Evolutionary conservation across 306 rosid species (phyloP).

Genomic region (Citrullus amarus): DNA sequence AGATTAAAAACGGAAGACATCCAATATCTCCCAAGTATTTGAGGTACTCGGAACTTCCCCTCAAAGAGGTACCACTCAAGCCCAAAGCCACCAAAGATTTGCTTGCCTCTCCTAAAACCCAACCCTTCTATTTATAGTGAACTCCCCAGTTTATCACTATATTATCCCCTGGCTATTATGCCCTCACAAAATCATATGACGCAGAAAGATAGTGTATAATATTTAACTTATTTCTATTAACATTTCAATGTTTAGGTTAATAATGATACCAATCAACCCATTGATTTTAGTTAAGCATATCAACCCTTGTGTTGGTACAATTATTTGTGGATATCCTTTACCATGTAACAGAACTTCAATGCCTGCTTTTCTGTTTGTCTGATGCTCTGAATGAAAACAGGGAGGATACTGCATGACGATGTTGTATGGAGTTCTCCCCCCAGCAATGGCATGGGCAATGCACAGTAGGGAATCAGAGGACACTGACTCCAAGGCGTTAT

Average conservation of each 20-base stretch:
- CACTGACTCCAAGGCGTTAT: slow-evolving; percentile 16
- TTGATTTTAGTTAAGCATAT: background rate
- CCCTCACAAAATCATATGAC: background rate
- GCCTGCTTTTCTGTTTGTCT: background rate
- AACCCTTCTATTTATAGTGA: background rate
- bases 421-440: slow-evolving; percentile 71
- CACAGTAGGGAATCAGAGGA: slow-evolving; percentile 16
- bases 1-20: background rate
- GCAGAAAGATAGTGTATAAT: background rate
- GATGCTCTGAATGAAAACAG: slow-evolving; percentile 18
- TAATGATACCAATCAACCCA: slow-evolving; percentile 5
- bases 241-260: background rate
- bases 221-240: background rate
- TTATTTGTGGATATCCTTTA: background rate
- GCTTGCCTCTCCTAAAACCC: background rate
- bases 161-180: background rate
- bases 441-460: slow-evolving; percentile 71
- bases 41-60: background rate
- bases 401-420: slow-evolving; percentile 78
- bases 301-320: background rate
- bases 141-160: background rate
- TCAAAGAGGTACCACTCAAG: background rate
- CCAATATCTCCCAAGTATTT: background rate
- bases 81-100: background rate
- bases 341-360: background rate